Base-by-base conservation (phyloP, 2,329 filamentous ascomycete species). In the Phaeosphaeriaceae sp. region DNA sequence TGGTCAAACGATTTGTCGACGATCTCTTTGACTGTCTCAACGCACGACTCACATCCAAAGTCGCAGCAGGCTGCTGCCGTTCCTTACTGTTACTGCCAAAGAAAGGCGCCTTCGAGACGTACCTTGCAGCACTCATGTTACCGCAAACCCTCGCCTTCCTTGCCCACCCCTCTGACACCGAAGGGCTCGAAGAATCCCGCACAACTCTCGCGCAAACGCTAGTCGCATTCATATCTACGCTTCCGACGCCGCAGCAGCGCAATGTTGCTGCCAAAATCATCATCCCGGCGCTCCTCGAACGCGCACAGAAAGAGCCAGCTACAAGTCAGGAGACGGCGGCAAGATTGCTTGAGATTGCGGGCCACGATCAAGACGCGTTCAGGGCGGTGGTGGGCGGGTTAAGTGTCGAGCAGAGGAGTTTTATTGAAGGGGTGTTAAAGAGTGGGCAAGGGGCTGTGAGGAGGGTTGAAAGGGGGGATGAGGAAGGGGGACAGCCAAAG, bases 51-150 rank as follows among this genome's bases (percentile, higher is more conserved):
- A 94, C 92, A 1, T 90, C 91, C 54, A 96, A 91, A 71, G 93
- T 97, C 55, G 93, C 95, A 1, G 91, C 92, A 60, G 93, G 92
- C 71, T 99, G 95, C 77, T 87, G 94, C 65, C 88, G 93, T 56
- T 95, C 93, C 7, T 85, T 98, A 7, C 83, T 98, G 27, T 81
- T 97, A 3, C 82, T 90, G 67, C 79, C 85, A 53, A 68, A 79
- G 65, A 81, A 86, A 51, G 81, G 58, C 1, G 55, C 68, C 20
- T 53, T 73, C 1, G 72, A 77, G 65, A 72, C 83, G 0, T 88
- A 91, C 20, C 89, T 98, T 51, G 86, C 89, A 1, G 86, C 91
- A 51, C 89, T 90, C 65, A 81, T 97, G 50, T 83, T 94, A 50
- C 91, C 92, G 1, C 87, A 89, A 19, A 82, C 96, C 20, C 81